phyloP scores from a whole-genome alignment of 768 basidiomycete genomes.

The Rhodotorula babjevae region DNA sequence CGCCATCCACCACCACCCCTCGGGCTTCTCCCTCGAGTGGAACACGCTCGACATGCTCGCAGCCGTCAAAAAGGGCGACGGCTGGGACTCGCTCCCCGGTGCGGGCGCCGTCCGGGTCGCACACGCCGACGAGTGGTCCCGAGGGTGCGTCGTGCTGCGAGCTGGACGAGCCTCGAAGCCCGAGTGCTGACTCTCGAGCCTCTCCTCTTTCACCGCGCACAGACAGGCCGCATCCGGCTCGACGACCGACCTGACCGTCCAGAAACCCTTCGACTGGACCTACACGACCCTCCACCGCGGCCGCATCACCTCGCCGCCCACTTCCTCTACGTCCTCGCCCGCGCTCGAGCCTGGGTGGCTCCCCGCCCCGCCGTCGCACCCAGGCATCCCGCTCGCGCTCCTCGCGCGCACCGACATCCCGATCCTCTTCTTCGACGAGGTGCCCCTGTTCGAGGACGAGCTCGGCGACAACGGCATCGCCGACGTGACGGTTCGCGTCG shows the following conservation, averaged over 20 bases:
- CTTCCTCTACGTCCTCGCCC: background rate
- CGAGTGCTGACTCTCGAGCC: no score
- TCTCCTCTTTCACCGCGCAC: no score
- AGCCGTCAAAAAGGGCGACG: conserved; percentile 62
- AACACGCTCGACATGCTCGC: conserved; percentile 63
- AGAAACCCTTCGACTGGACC: conserved; percentile 96
- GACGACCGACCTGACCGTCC: conserved; percentile 61
- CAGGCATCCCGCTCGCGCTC: conserved; percentile 71
- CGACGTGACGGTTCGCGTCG: conserved; percentile 74
- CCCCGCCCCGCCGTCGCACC: conserved; percentile 40
- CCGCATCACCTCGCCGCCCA: conserved; percentile 1
- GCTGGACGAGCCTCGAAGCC: no score
- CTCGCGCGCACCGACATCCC: conserved; percentile 79
- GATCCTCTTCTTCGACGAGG: conserved; percentile 95
- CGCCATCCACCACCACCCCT: conserved; percentile 60
- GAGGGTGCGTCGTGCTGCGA: conserved; percentile 42
- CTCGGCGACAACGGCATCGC: conserved; percentile 95
- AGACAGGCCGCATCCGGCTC: conserved; percentile 17
- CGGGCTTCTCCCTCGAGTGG: conserved; percentile 65
- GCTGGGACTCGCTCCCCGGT: conserved; percentile 41
- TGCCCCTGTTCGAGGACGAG: conserved; percentile 92
- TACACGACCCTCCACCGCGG: conserved; percentile 87
- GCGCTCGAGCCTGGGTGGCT: background rate
- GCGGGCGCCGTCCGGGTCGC: conserved; percentile 87
- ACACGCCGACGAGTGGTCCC: conserved; percentile 89